Evolutionary conservation across 495 filamentous ascomycete genomes (phyloP).

Genomic region (Penicillium maclennaniae): DNA sequence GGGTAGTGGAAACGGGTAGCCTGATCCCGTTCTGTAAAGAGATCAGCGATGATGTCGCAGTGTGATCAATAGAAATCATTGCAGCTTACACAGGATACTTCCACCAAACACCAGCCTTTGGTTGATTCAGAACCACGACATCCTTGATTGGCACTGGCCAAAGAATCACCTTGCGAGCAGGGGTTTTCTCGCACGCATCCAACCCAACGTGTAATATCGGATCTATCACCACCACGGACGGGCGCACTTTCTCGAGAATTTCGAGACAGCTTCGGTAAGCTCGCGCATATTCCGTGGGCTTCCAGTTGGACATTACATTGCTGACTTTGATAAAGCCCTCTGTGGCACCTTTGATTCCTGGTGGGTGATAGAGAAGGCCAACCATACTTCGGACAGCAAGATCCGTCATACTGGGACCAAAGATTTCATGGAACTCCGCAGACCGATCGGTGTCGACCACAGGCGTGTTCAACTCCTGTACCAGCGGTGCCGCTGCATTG

Average conservation of each 20-base stretch:
- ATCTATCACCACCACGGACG: slow-evolving; percentile 46
- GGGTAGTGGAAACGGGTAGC: slow-evolving; percentile 45
- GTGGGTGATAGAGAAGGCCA: slow-evolving; percentile 30
- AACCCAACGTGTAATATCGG: slow-evolving; percentile 48
- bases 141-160: slow-evolving; percentile 41
- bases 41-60: slow-evolving; percentile 4
- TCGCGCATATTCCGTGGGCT: slow-evolving; percentile 45
- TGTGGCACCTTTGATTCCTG: slow-evolving; percentile 34
- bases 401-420: slow-evolving; percentile 39
- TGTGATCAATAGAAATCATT: neutral
- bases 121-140: slow-evolving; percentile 38
- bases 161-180: slow-evolving; percentile 25
- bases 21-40: slow-evolving; percentile 36
- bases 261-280: slow-evolving; percentile 42
- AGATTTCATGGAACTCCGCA: slow-evolving; percentile 41
- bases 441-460: slow-evolving; percentile 1
- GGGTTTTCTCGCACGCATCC: slow-evolving; percentile 40
- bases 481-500: slow-evolving; percentile 27
- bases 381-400: slow-evolving; percentile 37
- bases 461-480: slow-evolving; percentile 30
- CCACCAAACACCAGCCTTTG: slow-evolving; percentile 32
- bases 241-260: slow-evolving; percentile 37
- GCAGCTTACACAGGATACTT: slow-evolving; percentile 41
- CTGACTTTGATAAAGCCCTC: slow-evolving; percentile 35
- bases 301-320: slow-evolving; percentile 40